Evolutionary conservation across 2,329 filamentous ascomycete species (phyloP).

Genomic region (Herpotrichia juniperi): DNA sequence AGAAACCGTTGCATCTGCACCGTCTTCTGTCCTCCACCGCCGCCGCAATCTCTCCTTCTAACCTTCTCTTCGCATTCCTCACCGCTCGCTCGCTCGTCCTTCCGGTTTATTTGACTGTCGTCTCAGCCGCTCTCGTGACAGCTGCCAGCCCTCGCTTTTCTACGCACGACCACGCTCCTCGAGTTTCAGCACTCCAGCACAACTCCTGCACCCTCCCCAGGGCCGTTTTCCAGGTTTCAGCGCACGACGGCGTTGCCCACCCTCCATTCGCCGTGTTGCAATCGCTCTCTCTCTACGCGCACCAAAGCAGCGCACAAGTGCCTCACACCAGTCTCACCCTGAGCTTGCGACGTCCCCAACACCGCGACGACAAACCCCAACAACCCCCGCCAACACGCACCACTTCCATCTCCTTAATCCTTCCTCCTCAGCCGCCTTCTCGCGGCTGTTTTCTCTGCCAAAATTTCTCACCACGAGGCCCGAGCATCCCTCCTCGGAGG

Average conservation of each 20-base stretch:
- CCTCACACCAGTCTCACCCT: slow-evolving; percentile 39
- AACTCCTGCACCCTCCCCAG: slow-evolving; percentile 5
- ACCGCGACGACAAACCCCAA: slow-evolving; percentile 12
- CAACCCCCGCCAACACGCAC: slow-evolving; percentile 6
- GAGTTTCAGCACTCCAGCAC: slow-evolving; percentile 31
- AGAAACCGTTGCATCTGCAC: not conserved
- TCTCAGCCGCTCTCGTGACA: slow-evolving; percentile 1
- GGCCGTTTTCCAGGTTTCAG: slow-evolving; percentile 22
- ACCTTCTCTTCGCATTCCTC: not conserved
- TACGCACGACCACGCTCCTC: slow-evolving; percentile 27
- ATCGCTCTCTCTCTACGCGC: not conserved
- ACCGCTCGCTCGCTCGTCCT: slow-evolving; percentile 2
- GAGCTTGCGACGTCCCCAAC: slow-evolving; percentile 26
- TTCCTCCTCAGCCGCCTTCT: slow-evolving; percentile 36
- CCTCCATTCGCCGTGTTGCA: slow-evolving; percentile 16
- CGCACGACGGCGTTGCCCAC: slow-evolving; percentile 9
- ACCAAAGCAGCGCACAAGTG: slow-evolving; percentile 12
- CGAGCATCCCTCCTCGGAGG: slow-evolving; percentile 66
- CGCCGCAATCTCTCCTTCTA: not conserved
- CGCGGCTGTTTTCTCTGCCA: slow-evolving; percentile 48
- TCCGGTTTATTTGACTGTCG: not conserved
- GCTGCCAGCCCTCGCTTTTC: slow-evolving; percentile 4
- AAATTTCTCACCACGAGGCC: slow-evolving; percentile 63
- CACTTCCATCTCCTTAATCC: slow-evolving; percentile 22
- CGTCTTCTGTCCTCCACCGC: not conserved